Evolutionary conservation across 2,329 filamentous ascomycete species (phyloP).

Genomic region (Ophiocordyceps camponoti-floridani): DNA sequence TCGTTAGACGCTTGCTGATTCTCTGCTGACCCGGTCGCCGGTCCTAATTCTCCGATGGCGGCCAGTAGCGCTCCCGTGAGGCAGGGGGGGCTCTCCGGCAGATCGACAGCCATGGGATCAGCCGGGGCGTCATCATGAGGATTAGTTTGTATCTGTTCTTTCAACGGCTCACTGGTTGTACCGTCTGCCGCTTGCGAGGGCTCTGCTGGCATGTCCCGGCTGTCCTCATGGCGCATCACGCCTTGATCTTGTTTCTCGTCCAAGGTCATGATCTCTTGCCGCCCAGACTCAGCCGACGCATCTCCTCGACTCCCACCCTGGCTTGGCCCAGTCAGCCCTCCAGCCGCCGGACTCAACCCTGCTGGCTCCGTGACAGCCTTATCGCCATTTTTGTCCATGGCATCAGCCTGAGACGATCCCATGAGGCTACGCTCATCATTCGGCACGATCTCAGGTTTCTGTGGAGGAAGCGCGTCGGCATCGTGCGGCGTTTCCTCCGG

Average conservation of each 20-base stretch:
- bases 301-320: background rate
- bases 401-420: background rate
- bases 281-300: background rate
- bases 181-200: background rate
- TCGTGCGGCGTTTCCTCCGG: background rate
- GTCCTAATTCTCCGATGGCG: constrained; percentile 19
- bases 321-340: background rate
- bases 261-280: background rate
- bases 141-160: background rate
- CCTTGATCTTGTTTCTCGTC: background rate
- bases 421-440: background rate
- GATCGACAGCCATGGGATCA: constrained; percentile 20
- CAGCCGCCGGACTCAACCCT: background rate
- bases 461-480: background rate
- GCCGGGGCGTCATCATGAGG: background rate
- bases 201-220: background rate
- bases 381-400: background rate
- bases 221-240: background rate
- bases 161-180: background rate
- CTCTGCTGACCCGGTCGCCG: constrained; percentile 1
- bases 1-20: constrained; percentile 1
- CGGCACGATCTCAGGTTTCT: background rate
- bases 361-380: background rate
- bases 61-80: constrained; percentile 25
- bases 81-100: constrained; percentile 16